Evolutionary conservation across 805 yeast species (phyloP).

Genomic region (Tetrapisispora fleetii): DNA sequence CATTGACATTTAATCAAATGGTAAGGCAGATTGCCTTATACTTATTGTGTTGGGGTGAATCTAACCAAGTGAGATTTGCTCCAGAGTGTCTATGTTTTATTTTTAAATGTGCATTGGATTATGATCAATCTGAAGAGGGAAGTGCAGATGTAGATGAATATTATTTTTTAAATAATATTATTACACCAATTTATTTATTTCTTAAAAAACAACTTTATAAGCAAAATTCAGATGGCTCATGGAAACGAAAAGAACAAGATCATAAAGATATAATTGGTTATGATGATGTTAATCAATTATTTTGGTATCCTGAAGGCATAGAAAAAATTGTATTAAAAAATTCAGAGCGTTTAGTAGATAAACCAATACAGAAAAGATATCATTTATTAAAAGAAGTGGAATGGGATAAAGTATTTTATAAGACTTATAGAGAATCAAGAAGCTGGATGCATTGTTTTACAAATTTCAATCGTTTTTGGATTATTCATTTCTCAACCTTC

Average conservation of each 20-base stretch:
- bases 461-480: conserved; percentile 74
- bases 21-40: conserved; percentile 61
- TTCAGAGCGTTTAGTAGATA: conserved; percentile 41
- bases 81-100: conserved; percentile 84
- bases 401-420: conserved; percentile 62
- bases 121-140: conserved; percentile 42
- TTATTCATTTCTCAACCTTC: conserved; percentile 60
- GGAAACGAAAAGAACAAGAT: conserved; percentile 57
- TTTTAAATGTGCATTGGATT: conserved; percentile 70
- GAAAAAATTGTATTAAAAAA: conserved; percentile 41
- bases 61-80: conserved; percentile 75
- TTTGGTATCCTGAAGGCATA: conserved; percentile 72
- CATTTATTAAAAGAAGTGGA: conserved; percentile 40
- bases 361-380: conserved; percentile 49
- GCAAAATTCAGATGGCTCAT: conserved; percentile 38
- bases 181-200: conserved; percentile 65
- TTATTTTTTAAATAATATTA: conserved; percentile 53
- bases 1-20: conserved; percentile 44
- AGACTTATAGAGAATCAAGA: conserved; percentile 67
- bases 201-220: conserved; percentile 59
- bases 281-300: conserved; percentile 82
- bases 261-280: conserved; percentile 69
- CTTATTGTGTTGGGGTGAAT: conserved; percentile 82
- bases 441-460: conserved; percentile 67
- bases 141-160: conserved; percentile 33